These are phyloP conservation scores for Sordariomycetes sp. DNA, from an alignment of 2,329 filamentous ascomycete genomes.

Conservation along the genomic window DNA sequence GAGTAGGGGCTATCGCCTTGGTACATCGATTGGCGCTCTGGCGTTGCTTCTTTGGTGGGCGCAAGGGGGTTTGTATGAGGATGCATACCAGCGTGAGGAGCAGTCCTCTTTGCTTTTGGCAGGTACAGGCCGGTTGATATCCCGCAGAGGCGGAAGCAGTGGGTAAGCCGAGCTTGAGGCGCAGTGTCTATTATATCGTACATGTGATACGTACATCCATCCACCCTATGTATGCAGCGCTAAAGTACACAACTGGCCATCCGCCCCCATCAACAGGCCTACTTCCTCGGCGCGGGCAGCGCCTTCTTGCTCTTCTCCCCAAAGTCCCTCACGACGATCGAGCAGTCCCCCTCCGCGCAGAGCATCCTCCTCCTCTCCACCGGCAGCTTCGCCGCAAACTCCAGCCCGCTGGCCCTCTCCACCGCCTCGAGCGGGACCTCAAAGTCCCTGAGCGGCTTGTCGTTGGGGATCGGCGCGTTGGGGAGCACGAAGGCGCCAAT, in stretches of 20 bases:
- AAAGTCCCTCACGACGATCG: conserved; percentile 72
- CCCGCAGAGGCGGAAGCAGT: no score
- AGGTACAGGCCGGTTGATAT: no score
- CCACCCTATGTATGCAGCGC: background rate
- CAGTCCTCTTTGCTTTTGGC: no score
- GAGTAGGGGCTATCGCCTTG: no score
- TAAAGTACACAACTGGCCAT: background rate
- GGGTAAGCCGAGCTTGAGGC: no score
- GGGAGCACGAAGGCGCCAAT: conserved; percentile 91
- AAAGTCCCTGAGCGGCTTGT: conserved; percentile 79
- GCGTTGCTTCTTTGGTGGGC: no score
- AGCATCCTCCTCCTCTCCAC: conserved; percentile 59
- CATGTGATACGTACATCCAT: no score
- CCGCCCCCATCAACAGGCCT: background rate
- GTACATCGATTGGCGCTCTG: no score
- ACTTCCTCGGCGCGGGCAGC: conserved; percentile 1
- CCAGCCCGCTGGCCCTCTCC: conserved; percentile 81
- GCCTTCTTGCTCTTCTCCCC: conserved; percentile 41
- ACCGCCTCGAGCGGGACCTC: conserved; percentile 90
- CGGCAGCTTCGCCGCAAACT: conserved; percentile 76
- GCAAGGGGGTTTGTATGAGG: no score
- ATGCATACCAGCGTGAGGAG: no score
- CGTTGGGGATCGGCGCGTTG: conserved; percentile 78
- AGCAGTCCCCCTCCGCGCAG: conserved; percentile 77
- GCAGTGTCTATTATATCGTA: no score